Percentiles rank a stretch among this genome's conserved stretches.
These are phyloP conservation scores for Aspergillus hortae DNA, from an alignment of 2,329 filamentous ascomycete genomes.

Conservation along the genomic window DNA sequence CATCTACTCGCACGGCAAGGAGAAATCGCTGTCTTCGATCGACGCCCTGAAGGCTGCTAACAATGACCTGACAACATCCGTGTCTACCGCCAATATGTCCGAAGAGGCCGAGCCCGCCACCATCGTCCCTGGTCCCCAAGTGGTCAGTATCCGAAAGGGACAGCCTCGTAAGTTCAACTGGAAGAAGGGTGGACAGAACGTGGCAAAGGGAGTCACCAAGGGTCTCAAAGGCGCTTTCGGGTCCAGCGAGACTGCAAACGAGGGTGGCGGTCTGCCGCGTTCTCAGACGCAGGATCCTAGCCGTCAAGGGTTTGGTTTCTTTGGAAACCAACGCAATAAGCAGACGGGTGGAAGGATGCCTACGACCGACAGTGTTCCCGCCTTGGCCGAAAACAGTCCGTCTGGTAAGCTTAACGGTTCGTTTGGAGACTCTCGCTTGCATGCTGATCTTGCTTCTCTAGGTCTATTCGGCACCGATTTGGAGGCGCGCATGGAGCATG, in stretches of 20 bases:
- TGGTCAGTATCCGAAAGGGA: constrained; percentile 91
- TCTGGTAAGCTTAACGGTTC: constrained; percentile 33
- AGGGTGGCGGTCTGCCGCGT: constrained; percentile 28
- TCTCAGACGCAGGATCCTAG: constrained; percentile 42
- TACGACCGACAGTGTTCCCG: constrained; percentile 43
- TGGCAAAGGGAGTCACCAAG: constrained; percentile 91
- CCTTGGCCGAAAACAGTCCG: constrained; percentile 34
- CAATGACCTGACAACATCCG: constrained; percentile 53
- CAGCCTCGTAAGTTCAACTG: constrained; percentile 97
- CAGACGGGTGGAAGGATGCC: constrained; percentile 39
- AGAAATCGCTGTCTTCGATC: constrained; percentile 46
- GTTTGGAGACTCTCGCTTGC: background rate
- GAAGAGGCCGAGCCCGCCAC: constrained; percentile 63
- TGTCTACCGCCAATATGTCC: constrained; percentile 53
- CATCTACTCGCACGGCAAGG: constrained; percentile 57
- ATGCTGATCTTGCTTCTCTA: constrained; percentile 16
- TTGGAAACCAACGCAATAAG: constrained; percentile 50
- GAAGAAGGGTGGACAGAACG: constrained; percentile 93
- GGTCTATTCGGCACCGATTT: constrained; percentile 87
- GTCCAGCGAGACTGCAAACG: constrained; percentile 58
- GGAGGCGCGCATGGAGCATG: constrained; percentile 77
- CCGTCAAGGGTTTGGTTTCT: constrained; percentile 68
- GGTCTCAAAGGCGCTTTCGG: constrained; percentile 89
- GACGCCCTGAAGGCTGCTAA: constrained; percentile 44
- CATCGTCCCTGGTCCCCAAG: constrained; percentile 72